Evolutionary conservation across 1,284 basidiomycete species (phyloP).

Genomic region (Ceratobasidium sp.): DNA sequence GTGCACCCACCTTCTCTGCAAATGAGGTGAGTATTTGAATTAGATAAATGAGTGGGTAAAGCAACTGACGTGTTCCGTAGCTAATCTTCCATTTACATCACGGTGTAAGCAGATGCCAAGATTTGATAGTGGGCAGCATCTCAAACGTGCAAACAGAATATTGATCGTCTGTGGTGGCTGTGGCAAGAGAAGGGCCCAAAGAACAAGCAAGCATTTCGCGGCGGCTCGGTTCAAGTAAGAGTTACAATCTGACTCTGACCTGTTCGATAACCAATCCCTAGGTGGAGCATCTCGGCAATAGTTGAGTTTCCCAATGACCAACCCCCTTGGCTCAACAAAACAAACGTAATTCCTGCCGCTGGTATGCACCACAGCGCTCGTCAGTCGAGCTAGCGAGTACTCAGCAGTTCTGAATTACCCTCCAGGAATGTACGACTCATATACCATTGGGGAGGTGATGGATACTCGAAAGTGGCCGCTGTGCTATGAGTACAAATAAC

Average conservation of each 20-base stretch:
- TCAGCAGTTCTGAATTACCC: no score
- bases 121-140: background rate
- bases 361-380: background rate
- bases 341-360: slow-evolving; percentile 1
- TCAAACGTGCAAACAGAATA: background rate
- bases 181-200: slow-evolving; percentile 20
- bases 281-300: slow-evolving; percentile 2
- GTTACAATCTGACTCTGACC: no score
- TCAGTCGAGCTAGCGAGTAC: background rate
- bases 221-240: slow-evolving; percentile 9
- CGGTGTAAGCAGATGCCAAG: background rate
- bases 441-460: slow-evolving; percentile 4
- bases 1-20: slow-evolving; percentile 20
- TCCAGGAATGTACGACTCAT: background rate
- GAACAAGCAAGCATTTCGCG: slow-evolving; percentile 17
- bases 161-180: slow-evolving; percentile 30
- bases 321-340: slow-evolving; percentile 23
- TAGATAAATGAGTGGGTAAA: background rate
- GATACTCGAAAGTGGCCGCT: slow-evolving; percentile 24
- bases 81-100: slow-evolving; percentile 29
- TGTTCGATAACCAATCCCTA: no score
- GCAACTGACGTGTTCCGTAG: background rate
- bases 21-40: slow-evolving; percentile 13
- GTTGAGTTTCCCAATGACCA: slow-evolving; percentile 7
- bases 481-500: slow-evolving; percentile 18